Base-by-base conservation (phyloP, 176 grass and related monocot species). In the Thalia dealbata region DNA sequence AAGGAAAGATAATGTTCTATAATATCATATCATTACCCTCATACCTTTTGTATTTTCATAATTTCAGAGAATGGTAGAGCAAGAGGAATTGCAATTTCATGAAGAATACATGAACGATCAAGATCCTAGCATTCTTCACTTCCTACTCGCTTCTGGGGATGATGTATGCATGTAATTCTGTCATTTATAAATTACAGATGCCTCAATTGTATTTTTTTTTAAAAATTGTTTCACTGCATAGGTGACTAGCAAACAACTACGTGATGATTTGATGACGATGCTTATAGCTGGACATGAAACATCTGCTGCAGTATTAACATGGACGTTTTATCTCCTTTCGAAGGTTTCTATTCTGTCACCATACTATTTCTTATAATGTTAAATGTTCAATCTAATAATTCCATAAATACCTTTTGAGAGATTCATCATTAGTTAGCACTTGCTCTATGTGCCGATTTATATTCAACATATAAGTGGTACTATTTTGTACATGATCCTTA, bases 41-140 rank as follows among this genome's bases (percentile, higher is more conserved):
- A 45, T 76, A 54, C 28, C 69, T 45, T 51, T 77, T 80, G 7
- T 83, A 79, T 28, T 19, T 73, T 21, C 50, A 73, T 70, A 69
- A 71, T 82, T 82, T 19, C 82, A 97, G 95, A 92, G 85, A 81
- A 78, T 97, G 79, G 90, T 97, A 46, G 90, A 97, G 29, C 78
- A 92, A 92, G 95, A 97, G 74, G 95, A 97, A 74, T 59, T 93
- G 42, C 90, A 91, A 77, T 97, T 97, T 84, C 79, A 91, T 50
- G 95, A 93, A 63, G 90, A 97, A 59, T 97, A 97, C 75, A 97
- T 97, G 81, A 97, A 97, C 26, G 95, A 85, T 64, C 87, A 92
- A 93, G 95, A 97, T 81, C 90, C 95, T 72, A 97, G 95, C 41
- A 97, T 97, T 82, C 95, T 97, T 79, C 95, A 91, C 68, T 97